A percentile compares a stretch with the other conserved stretches of the same genome.
These are phyloP conservation scores for Microthlaspi erraticum DNA, from an alignment of 345 rosid genomes.

Conservation along the genomic window DNA sequence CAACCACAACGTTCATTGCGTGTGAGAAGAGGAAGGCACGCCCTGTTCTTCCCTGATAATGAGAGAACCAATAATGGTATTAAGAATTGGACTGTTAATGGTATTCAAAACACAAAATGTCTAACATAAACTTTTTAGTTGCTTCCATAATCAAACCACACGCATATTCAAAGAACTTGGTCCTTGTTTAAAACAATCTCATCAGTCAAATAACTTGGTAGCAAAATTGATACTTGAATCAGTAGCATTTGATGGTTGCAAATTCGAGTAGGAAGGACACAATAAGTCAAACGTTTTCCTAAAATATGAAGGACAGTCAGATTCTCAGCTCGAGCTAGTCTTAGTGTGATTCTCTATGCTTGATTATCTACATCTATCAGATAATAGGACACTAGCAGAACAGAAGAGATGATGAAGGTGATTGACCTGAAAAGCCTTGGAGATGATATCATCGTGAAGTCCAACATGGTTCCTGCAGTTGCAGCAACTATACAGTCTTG, in stretches of 20 bases:
- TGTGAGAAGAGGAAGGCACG: slow-evolving; percentile 89
- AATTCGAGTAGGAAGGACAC: background rate
- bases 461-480: slow-evolving; percentile 87
- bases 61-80: background rate
- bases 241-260: background rate
- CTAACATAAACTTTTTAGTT: slow-evolving; percentile 7
- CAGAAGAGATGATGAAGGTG: slow-evolving; percentile 28
- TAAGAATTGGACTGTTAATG: background rate
- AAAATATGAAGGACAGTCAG: background rate
- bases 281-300: slow-evolving; percentile 13
- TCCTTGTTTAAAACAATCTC: background rate
- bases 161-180: slow-evolving; percentile 2
- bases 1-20: slow-evolving; percentile 72
- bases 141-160: slow-evolving; percentile 21
- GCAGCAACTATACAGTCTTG: slow-evolving; percentile 83
- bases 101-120: slow-evolving; percentile 12
- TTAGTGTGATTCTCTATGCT: slow-evolving; percentile 13
- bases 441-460: slow-evolving; percentile 85
- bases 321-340: slow-evolving; percentile 16
- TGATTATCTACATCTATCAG: background rate
- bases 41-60: slow-evolving; percentile 74
- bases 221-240: slow-evolving; percentile 6
- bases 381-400: background rate
- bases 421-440: slow-evolving; percentile 92
- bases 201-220: slow-evolving; percentile 18